Evolutionary conservation across 2,329 filamentous ascomycete species (phyloP).

Genomic region (Tricladium varicosporioides): DNA sequence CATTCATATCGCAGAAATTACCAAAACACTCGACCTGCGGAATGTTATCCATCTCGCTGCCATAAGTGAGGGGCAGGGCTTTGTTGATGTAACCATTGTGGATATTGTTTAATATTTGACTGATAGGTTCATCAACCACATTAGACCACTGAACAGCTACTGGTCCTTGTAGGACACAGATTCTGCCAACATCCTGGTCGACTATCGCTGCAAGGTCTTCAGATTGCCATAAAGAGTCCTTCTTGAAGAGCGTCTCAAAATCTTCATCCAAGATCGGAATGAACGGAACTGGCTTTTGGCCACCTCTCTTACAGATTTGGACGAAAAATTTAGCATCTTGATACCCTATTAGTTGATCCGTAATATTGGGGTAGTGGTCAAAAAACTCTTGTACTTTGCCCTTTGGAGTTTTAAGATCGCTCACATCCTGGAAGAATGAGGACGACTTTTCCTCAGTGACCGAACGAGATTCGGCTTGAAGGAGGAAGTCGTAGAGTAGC

Average conservation of each 20-base stretch:
- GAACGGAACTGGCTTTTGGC: slow-evolving; percentile 93
- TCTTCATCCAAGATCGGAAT: slow-evolving; percentile 89
- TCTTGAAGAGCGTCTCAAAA: slow-evolving; percentile 99
- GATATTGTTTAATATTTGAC: slow-evolving; percentile 86
- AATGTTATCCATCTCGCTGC: slow-evolving; percentile 23
- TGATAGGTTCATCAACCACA: slow-evolving; percentile 83
- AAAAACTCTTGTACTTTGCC: slow-evolving; percentile 75
- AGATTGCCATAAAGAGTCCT: slow-evolving; percentile 97
- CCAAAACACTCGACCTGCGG: too few species aligned
- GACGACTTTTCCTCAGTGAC: slow-evolving; percentile 46
- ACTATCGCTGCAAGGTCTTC: slow-evolving; percentile 94
- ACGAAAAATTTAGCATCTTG: slow-evolving; percentile 96
- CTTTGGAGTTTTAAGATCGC: slow-evolving; percentile 42
- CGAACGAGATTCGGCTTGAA: slow-evolving; percentile 91
- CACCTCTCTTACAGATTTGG: slow-evolving; percentile 79
- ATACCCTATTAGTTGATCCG: slow-evolving; percentile 86
- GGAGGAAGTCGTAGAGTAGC: slow-evolving; percentile 88
- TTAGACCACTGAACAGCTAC: slow-evolving; percentile 86
- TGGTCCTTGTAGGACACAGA: slow-evolving; percentile 91
- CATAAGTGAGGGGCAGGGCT: slow-evolving; percentile 78
- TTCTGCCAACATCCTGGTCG: slow-evolving; percentile 87
- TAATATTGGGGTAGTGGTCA: slow-evolving; percentile 77
- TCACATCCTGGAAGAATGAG: neutral
- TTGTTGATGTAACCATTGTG: slow-evolving; percentile 79
- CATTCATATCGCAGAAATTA: too few species aligned